A percentile compares a stretch with the other conserved stretches of the same genome.
Conservation (phyloP, 805 yeast species). For the Tetrapisispora pingtungensis region DNA sequence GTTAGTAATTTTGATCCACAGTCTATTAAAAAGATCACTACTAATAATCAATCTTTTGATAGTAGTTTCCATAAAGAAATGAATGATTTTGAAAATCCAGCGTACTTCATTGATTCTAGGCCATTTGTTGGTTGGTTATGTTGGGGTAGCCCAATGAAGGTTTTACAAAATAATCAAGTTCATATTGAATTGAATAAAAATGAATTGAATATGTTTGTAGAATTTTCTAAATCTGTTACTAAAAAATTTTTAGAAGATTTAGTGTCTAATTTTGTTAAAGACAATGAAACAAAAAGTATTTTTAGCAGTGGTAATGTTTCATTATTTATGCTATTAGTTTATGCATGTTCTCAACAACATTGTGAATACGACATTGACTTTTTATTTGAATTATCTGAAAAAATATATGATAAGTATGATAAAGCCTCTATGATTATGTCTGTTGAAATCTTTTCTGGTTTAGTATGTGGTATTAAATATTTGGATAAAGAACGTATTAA, state of each 20-base stretch:
- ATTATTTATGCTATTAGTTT: constrained; percentile 41
- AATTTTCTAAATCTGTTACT: constrained; percentile 37
- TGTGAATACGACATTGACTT: constrained; percentile 38
- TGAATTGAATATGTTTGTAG: constrained; percentile 35
- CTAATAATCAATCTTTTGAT: constrained; percentile 32
- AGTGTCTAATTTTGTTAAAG: constrained; percentile 44
- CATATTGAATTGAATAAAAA: constrained; percentile 28
- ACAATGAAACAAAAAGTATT: constrained; percentile 56
- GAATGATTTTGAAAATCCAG: constrained; percentile 35
- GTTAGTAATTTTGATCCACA: constrained; percentile 33
- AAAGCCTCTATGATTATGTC: constrained; percentile 66
- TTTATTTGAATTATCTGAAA: constrained; percentile 39
- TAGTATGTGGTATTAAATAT: constrained; percentile 39
- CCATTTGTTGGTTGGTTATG: constrained; percentile 56
- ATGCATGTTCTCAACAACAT: constrained; percentile 37
- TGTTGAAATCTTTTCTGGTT: constrained; percentile 59
- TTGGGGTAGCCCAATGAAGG: constrained; percentile 55
- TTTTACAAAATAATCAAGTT: constrained; percentile 24
- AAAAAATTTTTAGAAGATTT: constrained; percentile 49
- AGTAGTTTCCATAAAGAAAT: constrained; percentile 41
- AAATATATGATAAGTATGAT: constrained; percentile 51
- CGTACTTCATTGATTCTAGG: constrained; percentile 46
- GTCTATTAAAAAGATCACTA: constrained; percentile 35
- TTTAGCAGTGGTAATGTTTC: constrained; percentile 57
- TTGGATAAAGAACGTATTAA: constrained; percentile 29